A percentile compares a stretch with the other conserved stretches of the same genome.
phyloP scores from a whole-genome alignment of 1,139 yeast species.

The Trichomonascaceae sp. region DNA sequence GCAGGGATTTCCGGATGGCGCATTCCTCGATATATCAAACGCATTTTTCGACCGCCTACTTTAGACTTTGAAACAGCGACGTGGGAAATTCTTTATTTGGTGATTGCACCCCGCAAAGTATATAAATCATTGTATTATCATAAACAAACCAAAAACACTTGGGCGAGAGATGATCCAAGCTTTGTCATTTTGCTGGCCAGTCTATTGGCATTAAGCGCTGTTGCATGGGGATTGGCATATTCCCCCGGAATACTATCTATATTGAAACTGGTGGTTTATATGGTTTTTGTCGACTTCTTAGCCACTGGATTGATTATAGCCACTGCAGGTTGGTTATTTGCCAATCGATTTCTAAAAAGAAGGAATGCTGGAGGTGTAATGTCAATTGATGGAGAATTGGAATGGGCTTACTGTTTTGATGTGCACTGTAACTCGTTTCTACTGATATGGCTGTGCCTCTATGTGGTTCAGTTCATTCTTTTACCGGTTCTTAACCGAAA shows the following conservation, averaged over 20 bases:
- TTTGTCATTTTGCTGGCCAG: constrained; percentile 65
- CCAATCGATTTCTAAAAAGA: constrained; percentile 54
- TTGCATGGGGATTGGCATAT: constrained; percentile 88
- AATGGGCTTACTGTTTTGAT: constrained; percentile 94
- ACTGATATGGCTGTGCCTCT: constrained; percentile 71
- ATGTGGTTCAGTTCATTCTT: constrained; percentile 68
- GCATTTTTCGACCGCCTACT: constrained; percentile 69
- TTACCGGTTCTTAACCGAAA: constrained; percentile 64
- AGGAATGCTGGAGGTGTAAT: constrained; percentile 24
- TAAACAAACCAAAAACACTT: constrained; percentile 59
- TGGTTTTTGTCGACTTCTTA: constrained; percentile 82
- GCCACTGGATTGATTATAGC: constrained; percentile 65
- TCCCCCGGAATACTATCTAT: constrained; percentile 58
- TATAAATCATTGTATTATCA: constrained; percentile 78
- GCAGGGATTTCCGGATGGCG: constrained; percentile 9
- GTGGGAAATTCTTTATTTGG: constrained; percentile 78
- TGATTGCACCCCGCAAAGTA: constrained; percentile 72
- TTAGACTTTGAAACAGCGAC: constrained; percentile 87
- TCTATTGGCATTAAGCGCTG: constrained; percentile 63
- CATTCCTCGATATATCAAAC: constrained; percentile 29
- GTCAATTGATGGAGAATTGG: constrained; percentile 50
- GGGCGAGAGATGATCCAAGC: constrained; percentile 90
- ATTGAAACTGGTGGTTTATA: constrained; percentile 59
- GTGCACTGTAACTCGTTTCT: constrained; percentile 86
- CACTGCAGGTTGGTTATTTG: constrained; percentile 64